A percentile compares a stretch with the other conserved stretches of the same genome.
Conservation (phyloP, 1,284 basidiomycete genomes). For the Apiotrichum veenhuisii region DNA sequence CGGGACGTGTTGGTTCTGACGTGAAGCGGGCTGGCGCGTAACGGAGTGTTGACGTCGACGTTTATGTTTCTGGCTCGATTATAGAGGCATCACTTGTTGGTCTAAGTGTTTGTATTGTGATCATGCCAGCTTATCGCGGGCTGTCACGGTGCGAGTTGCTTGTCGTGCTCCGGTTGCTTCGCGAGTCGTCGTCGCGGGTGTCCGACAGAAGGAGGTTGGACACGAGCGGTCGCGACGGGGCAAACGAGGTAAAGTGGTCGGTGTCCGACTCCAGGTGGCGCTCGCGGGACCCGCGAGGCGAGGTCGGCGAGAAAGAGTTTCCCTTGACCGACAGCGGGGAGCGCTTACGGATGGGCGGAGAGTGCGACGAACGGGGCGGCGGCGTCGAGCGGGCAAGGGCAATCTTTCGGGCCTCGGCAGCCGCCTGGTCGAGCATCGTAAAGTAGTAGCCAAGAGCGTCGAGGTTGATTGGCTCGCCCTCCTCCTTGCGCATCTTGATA, state of each 20-base stretch:
- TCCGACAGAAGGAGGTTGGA: constrained; percentile 8
- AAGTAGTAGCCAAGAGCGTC: constrained; percentile 15
- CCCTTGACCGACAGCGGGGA: not conserved
- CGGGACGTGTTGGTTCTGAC: no score
- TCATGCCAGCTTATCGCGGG: no score
- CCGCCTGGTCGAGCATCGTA: constrained; percentile 11
- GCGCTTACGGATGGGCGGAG: not conserved
- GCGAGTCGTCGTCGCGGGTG: not conserved
- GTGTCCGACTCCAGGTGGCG: not conserved
- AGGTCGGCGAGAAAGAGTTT: not conserved
- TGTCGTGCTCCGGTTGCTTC: not conserved
- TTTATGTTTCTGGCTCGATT: no score
- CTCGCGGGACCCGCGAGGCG: not conserved
- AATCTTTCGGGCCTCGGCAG: not conserved
- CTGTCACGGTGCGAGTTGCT: no score
- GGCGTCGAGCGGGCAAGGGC: not conserved
- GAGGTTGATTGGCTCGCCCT: constrained; percentile 7
- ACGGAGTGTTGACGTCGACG: no score
- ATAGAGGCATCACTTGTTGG: no score
- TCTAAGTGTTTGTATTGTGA: no score
- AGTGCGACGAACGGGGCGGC: not conserved
- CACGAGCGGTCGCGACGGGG: constrained; percentile 15
- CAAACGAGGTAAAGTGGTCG: constrained; percentile 11
- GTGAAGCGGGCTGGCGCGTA: no score
- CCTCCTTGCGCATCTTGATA: not conserved